phyloP scores from a whole-genome alignment of 192 early-diverging fungal genomes.

The Cladochytrium replicatum region DNA sequence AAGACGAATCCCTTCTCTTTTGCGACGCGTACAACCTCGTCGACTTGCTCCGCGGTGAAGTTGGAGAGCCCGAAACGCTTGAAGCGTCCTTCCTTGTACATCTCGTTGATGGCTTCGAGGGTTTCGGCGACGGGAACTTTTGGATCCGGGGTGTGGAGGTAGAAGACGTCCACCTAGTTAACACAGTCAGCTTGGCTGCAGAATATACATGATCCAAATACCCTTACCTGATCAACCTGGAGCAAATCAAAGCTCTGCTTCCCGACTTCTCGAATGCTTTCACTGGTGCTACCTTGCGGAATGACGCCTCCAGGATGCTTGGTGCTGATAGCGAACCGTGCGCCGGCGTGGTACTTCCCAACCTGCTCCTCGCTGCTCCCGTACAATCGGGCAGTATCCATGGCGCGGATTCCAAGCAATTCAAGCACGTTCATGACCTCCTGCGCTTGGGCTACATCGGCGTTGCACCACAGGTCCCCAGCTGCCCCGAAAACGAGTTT shows the following conservation, averaged over 20 bases:
- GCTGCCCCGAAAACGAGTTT: no score
- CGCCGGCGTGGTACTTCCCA: constrained; percentile 3
- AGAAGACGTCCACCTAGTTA: constrained; percentile 29
- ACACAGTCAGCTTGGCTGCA: background rate
- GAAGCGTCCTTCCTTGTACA: constrained; percentile 26
- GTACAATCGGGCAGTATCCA: constrained; percentile 34
- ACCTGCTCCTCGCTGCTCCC: constrained; percentile 25
- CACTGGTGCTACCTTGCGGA: constrained; percentile 4
- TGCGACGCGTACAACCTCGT: constrained; percentile 7
- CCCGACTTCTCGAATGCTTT: constrained; percentile 7
- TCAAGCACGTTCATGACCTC: background rate
- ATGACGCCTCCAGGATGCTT: constrained; percentile 21
- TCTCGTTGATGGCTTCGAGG: constrained; percentile 26
- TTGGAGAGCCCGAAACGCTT: constrained; percentile 18
- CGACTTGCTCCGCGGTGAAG: constrained; percentile 13
- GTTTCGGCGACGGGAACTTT: constrained; percentile 29
- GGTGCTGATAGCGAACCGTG: constrained; percentile 24
- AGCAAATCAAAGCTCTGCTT: constrained; percentile 17
- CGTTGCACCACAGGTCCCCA: no score
- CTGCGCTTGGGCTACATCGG: no score
- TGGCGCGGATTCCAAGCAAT: constrained; percentile 4
- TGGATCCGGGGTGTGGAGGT: constrained; percentile 29
- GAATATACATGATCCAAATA: background rate
- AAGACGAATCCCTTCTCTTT: constrained; percentile 9
- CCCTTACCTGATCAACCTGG: constrained; percentile 10